Conservation (phyloP, 2,329 filamentous ascomycete species). For the Penicillium sp. region DNA sequence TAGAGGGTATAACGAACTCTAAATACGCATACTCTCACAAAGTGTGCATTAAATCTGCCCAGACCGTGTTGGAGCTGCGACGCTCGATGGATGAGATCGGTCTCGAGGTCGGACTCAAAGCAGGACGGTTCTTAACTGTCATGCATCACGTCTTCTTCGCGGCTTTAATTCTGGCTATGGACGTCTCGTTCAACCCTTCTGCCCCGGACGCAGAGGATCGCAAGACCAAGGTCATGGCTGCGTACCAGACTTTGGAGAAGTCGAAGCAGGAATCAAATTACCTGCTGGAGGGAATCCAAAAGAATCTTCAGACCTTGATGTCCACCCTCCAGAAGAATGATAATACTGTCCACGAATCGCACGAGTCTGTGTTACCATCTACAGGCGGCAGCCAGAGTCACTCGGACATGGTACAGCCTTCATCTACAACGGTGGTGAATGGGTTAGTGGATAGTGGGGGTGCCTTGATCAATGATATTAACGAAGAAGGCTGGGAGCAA, state of each 20-base stretch:
- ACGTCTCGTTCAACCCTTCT: slow-evolving; percentile 30
- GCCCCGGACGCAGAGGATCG: slow-evolving; percentile 24
- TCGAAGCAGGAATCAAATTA: slow-evolving; percentile 27
- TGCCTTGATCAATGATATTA: slow-evolving; percentile 14
- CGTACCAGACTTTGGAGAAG: slow-evolving; percentile 25
- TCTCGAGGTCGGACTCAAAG: slow-evolving; percentile 22
- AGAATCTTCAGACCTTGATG: slow-evolving; percentile 28
- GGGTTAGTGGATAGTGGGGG: background rate
- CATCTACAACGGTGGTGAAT: background rate
- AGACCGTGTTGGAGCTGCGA: slow-evolving; percentile 27
- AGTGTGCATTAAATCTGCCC: slow-evolving; percentile 29
- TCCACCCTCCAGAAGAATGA: slow-evolving; percentile 24
- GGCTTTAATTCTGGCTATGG: slow-evolving; percentile 32
- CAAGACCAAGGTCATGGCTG: slow-evolving; percentile 26
- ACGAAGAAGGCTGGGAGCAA: slow-evolving; percentile 23
- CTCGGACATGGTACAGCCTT: slow-evolving; percentile 7
- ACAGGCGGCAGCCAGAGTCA: background rate
- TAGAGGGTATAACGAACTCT: slow-evolving; percentile 24
- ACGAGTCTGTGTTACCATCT: background rate
- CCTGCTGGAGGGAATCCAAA: slow-evolving; percentile 24
- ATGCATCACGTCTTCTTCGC: slow-evolving; percentile 34
- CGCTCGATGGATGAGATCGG: slow-evolving; percentile 27
- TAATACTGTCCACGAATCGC: background rate
- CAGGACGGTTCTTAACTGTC: slow-evolving; percentile 29
- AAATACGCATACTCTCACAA: slow-evolving; percentile 30